Conservation (phyloP, 2,329 filamentous ascomycete species). For the Hortaea sp. region DNA sequence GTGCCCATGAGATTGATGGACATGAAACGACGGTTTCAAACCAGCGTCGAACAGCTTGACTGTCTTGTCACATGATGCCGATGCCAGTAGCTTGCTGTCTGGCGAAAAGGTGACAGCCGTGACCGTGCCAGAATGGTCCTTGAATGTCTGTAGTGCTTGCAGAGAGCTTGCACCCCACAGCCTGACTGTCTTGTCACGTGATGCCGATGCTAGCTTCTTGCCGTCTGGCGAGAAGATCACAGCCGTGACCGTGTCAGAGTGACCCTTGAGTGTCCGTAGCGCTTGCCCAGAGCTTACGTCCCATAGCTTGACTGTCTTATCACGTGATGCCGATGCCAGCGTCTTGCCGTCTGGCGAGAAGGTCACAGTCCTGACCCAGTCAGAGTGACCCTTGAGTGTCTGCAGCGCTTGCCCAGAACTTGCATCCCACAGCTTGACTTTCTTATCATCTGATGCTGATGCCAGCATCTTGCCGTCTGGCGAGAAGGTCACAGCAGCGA, state of each 20-base stretch:
- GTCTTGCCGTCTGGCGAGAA: conserved; percentile 57
- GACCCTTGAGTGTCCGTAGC: conserved; percentile 80
- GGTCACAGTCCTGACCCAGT: conserved; percentile 96
- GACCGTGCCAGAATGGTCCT: too few species aligned
- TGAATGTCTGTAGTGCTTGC: too few species aligned
- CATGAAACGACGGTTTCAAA: too few species aligned
- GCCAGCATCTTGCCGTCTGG: conserved; percentile 97
- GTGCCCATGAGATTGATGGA: too few species aligned
- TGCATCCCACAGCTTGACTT: conserved; percentile 78
- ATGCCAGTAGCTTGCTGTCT: too few species aligned
- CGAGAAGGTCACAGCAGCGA: conserved; percentile 87
- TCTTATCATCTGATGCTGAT: conserved; percentile 94
- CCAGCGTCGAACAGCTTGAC: too few species aligned
- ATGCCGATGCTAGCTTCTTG: conserved; percentile 20
- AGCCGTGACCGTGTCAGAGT: conserved; percentile 92
- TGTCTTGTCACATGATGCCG: too few species aligned
- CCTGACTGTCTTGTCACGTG: too few species aligned
- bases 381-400: conserved; percentile 80
- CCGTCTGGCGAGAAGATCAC: conserved; percentile 78
- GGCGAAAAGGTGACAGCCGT: too few species aligned
- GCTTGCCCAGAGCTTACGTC: conserved; percentile 82
- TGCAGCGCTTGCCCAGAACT: conserved; percentile 69
- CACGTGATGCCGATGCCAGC: conserved; percentile 85
- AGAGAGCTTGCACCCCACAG: too few species aligned
- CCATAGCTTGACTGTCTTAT: conserved; percentile 96